Evolutionary conservation across 805 yeast genomes (phyloP), one percentile per base, ranked within the genome.

Genomic region (Yarrowia yakushimensis): DNA sequence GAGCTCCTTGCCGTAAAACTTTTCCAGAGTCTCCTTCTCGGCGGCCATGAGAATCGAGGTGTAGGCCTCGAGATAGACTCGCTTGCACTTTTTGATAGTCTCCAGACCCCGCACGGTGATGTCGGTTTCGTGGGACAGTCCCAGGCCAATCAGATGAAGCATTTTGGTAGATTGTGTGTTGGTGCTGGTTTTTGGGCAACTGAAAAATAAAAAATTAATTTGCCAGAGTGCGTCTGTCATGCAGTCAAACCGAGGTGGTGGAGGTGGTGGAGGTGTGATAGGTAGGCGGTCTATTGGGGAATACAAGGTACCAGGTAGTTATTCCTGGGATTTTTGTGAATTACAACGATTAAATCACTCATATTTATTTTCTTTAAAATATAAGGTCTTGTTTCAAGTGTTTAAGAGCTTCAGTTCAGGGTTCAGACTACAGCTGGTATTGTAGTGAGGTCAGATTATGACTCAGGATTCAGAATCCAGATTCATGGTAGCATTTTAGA

Each of bases 31-130:
- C 64, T 79, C 82, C 71, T 84, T 78, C 66, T 87, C 84, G 2
- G 98, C 96, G 12, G 96, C 91, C 98, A 94, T 93, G 64, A 94
- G 78, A 66, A 93, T 93, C 39, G 96, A 88, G 3, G 99, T 93
- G 75, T 93, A 93, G 2, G 96, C 97, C 76, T 93, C 99, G 63
- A 94, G 78, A 69, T 93, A 93, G n/a, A 93, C 96, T 42, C 97
- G 80, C 70, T 87, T 85, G 76, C 97, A 91, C 72, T 80, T 82
- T 69, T 82, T 86, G 63, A 94, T 91, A 3, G 86, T 82, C 70
- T 93, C 91, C 28, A 94, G 79, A 1, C 99, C 99, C 69, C 97
- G 86, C 15, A 93, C 97, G 0, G 98, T 92, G 70, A 93, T 91
- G 72, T 93, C 99, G 15, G 86, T 78, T 67, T 85, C 94, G 70